These are phyloP conservation scores for Chrysanthemum makinoi DNA, from an alignment of 129 eudicot genomes.

Conservation along the genomic window DNA sequence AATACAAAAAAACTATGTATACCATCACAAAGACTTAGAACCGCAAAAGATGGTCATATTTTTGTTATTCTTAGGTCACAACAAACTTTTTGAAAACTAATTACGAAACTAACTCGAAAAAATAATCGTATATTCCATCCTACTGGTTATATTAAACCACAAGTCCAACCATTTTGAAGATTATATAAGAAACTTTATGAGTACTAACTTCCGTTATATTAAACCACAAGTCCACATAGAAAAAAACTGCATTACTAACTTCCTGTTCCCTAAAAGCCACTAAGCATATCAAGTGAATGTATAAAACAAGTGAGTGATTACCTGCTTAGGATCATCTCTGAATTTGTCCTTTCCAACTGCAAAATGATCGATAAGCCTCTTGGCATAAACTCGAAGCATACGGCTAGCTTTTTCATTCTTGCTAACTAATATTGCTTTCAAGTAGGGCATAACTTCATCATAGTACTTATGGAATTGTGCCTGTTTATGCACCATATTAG, in stretches of 20 bases:
- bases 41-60: too few species aligned
- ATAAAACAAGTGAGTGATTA: conserved; percentile 14
- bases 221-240: not conserved
- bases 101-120: too few species aligned
- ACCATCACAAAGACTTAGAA: too few species aligned
- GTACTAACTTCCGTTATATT: too few species aligned
- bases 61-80: too few species aligned
- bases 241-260: not conserved
- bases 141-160: too few species aligned
- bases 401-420: conserved; percentile 96
- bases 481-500: conserved; percentile 38
- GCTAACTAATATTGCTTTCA: conserved; percentile 84
- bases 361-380: conserved; percentile 95
- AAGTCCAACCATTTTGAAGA: not conserved
- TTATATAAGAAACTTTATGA: not conserved
- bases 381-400: conserved; percentile 98
- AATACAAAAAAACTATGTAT: too few species aligned
- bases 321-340: conserved; percentile 97
- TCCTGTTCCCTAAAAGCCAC: not conserved
- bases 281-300: not conserved
- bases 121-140: too few species aligned
- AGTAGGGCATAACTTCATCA: conserved; percentile 97
- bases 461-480: conserved; percentile 97
- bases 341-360: conserved; percentile 99
- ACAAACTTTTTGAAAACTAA: too few species aligned